phyloP scores from a whole-genome alignment of 306 rosid genomes.

The Quercus berberidifolia region DNA sequence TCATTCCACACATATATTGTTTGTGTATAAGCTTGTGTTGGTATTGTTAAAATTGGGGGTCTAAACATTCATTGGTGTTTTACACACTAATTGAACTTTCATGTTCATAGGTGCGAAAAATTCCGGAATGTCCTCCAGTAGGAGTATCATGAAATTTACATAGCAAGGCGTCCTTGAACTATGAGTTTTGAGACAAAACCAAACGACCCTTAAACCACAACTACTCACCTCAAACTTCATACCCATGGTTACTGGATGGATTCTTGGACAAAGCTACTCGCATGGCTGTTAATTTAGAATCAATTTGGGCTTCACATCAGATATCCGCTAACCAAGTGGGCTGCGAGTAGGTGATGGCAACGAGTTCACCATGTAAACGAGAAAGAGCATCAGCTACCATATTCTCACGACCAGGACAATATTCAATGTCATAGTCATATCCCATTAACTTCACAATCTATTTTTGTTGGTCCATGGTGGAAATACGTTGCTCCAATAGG shows the following conservation, averaged over 20 bases:
- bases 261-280: too few species aligned
- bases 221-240: too few species aligned
- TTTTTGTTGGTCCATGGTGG: neutral
- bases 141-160: neutral
- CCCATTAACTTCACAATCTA: neutral
- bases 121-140: neutral
- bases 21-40: too few species aligned
- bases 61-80: too few species aligned
- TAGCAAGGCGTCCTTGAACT: fast-evolving
- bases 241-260: too few species aligned
- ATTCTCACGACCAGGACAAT: neutral
- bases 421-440: neutral
- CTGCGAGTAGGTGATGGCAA: neutral
- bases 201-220: too few species aligned
- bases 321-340: neutral
- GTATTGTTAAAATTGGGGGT: too few species aligned
- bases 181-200: too few species aligned
- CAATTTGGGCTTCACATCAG: neutral
- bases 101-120: neutral
- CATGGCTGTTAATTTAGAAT: neutral
- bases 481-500: neutral
- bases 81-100: too few species aligned
- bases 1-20: too few species aligned
- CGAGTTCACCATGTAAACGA: neutral
- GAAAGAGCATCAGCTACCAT: neutral